These are phyloP conservation scores for Clausena lansium DNA, from an alignment of 345 rosid species.

Conservation along the genomic window DNA sequence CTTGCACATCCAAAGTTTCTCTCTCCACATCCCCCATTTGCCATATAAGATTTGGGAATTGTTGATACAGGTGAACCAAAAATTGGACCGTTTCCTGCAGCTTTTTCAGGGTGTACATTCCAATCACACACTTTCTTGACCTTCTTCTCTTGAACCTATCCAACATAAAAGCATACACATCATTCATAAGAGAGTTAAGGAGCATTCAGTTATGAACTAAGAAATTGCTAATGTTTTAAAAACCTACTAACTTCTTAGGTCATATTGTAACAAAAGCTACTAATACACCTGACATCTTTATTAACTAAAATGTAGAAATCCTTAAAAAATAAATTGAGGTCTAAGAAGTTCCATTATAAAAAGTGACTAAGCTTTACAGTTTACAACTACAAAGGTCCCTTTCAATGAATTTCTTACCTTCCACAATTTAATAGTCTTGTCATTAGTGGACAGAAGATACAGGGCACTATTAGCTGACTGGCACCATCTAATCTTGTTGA, in stretches of 20 bases:
- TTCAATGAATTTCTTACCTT: conserved; percentile 50
- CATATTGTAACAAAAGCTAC: background rate
- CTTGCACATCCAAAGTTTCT: conserved; percentile 28
- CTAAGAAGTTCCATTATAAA: background rate
- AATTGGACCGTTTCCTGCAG: conserved; percentile 43
- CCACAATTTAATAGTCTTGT: conserved; percentile 86
- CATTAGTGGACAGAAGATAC: conserved; percentile 87
- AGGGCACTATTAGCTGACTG: conserved; percentile 78
- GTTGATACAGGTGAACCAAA: conserved; percentile 44
- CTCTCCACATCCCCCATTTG: conserved; percentile 59
- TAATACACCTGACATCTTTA: background rate
- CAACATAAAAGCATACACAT: conserved; percentile 12
- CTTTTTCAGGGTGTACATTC: conserved; percentile 61
- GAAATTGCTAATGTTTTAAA: background rate
- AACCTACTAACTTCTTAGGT: background rate
- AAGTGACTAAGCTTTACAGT: background rate
- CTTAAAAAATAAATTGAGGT: background rate
- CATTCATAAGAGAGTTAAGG: background rate
- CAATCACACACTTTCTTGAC: conserved; percentile 76
- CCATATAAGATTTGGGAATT: conserved; percentile 32
- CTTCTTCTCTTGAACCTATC: conserved; percentile 94
- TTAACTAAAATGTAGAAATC: background rate
- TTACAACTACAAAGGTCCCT: background rate
- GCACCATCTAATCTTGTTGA: conserved; percentile 95
- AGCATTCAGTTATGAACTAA: background rate